A percentile compares a stretch with the other conserved stretches of the same genome.
Conservation (phyloP, 768 basidiomycete species). For the Podaxis sp. region DNA sequence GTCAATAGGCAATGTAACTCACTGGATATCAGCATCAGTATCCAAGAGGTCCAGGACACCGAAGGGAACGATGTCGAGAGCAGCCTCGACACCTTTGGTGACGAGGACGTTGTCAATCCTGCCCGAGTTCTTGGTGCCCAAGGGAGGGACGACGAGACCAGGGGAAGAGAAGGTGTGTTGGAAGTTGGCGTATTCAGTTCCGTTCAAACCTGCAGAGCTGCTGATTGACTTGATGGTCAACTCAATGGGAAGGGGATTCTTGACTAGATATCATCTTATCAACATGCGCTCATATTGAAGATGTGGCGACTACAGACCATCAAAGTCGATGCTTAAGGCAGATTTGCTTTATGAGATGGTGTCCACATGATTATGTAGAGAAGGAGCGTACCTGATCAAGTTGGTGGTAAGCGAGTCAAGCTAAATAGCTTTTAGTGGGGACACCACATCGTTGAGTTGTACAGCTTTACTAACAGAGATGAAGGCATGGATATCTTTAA, state of each 20-base stretch:
- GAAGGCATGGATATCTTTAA: constrained; percentile 32
- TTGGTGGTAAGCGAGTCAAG: constrained; percentile 32
- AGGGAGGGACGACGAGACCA: constrained; percentile 46
- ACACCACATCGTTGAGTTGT: not conserved
- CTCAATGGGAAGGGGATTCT: constrained; percentile 41
- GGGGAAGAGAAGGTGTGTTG: constrained; percentile 51
- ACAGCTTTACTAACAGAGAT: constrained; percentile 28
- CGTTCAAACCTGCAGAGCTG: constrained; percentile 45
- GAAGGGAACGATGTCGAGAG: constrained; percentile 51
- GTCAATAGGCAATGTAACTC: constrained; percentile 4
- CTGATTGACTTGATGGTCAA: constrained; percentile 40
- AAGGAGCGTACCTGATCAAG: constrained; percentile 26
- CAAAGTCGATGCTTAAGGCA: constrained; percentile 30
- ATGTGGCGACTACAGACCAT: constrained; percentile 19
- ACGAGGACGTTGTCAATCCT: constrained; percentile 51
- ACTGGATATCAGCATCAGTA: constrained; percentile 36
- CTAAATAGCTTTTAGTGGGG: constrained; percentile 17
- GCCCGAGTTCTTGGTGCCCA: constrained; percentile 54
- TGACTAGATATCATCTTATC: constrained; percentile 19
- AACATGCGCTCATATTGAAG: not conserved
- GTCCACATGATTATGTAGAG: not conserved
- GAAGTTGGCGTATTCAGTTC: constrained; percentile 53
- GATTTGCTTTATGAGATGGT: not conserved
- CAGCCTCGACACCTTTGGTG: constrained; percentile 43
- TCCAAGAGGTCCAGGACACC: constrained; percentile 47